Percentiles rank a stretch among this genome's conserved stretches.
Conservation (phyloP, 139 green algal genomes). For the Nannochloris sp. region DNA sequence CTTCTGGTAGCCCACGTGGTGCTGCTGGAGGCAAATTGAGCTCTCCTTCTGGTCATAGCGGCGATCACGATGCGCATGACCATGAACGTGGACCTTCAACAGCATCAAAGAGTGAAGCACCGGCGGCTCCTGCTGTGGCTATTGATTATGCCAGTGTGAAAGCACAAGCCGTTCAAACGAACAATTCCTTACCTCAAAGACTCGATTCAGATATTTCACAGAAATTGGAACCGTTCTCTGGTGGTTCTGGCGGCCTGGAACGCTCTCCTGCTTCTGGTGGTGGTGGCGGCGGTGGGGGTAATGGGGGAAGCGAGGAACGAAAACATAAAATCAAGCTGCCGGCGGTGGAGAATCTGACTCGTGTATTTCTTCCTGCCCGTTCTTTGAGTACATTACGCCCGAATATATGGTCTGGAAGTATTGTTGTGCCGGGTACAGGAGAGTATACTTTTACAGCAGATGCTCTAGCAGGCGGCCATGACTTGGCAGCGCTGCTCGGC, state of each 20-base stretch:
- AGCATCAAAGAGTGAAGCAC: too few relatives aligned
- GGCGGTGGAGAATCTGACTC: not conserved
- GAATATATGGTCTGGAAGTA: constrained; percentile 17
- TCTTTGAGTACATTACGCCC: not conserved
- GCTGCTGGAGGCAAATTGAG: not conserved
- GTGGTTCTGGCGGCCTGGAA: not conserved
- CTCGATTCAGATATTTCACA: not conserved
- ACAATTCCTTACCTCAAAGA: not conserved
- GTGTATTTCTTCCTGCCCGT: constrained; percentile 15
- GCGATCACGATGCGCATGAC: not conserved
- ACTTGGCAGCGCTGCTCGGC: constrained; percentile 14
- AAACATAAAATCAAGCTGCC: not conserved
- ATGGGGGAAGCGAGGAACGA: not conserved
- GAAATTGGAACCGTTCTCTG: not conserved
- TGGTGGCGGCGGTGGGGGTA: not conserved
- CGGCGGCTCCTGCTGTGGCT: not conserved
- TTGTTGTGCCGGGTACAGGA: constrained; percentile 16
- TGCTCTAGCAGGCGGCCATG: constrained; percentile 13
- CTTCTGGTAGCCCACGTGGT: too few relatives aligned
- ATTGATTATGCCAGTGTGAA: constrained; percentile 21
- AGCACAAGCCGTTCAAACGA: not conserved
- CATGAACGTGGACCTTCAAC: too few relatives aligned
- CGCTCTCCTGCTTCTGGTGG: not conserved
- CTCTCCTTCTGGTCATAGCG: too few relatives aligned
- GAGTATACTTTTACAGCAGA: constrained; percentile 9